These are phyloP conservation scores for Thermothielavioides terrestris DNA, from an alignment of 495 filamentous ascomycete genomes.

Conservation along the genomic window DNA sequence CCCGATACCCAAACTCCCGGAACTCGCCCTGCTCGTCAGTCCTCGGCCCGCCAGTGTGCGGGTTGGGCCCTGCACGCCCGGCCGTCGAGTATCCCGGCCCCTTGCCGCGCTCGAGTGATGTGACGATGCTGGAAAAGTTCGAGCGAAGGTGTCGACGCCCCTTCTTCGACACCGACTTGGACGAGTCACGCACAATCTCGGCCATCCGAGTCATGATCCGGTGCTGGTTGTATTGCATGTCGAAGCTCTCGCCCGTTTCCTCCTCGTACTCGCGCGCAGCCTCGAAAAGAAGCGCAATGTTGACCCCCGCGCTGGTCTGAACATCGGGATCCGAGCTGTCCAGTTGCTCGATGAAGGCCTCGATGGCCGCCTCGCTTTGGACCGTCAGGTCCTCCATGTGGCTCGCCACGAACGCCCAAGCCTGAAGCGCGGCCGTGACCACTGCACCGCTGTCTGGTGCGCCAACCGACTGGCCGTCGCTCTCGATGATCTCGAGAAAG, in stretches of 20 bases:
- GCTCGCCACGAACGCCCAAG: constrained; percentile 83
- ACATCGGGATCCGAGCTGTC: constrained; percentile 66
- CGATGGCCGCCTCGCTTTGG: constrained; percentile 65
- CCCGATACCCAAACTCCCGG: constrained; percentile 64
- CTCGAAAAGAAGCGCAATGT: constrained; percentile 85
- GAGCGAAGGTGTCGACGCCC: constrained; percentile 69
- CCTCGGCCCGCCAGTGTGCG: constrained; percentile 41
- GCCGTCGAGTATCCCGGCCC: constrained; percentile 42
- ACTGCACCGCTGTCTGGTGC: constrained; percentile 65
- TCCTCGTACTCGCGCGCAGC: constrained; percentile 61
- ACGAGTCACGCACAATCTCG: constrained; percentile 49
- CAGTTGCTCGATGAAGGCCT: constrained; percentile 85
- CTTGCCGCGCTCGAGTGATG: constrained; percentile 63
- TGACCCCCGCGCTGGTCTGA: constrained; percentile 79
- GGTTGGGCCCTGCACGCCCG: constrained; percentile 29
- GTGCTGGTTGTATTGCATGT: constrained; percentile 43
- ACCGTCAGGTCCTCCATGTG: constrained; percentile 71
- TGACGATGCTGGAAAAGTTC: constrained; percentile 74
- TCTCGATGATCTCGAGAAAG: constrained; percentile 75
- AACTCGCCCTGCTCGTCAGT: constrained; percentile 67
- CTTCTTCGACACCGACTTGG: constrained; percentile 66
- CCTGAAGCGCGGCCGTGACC: constrained; percentile 76
- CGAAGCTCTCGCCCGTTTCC: constrained; percentile 45
- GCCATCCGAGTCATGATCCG: constrained; percentile 49
- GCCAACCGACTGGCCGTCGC: constrained; percentile 66